These are phyloP conservation scores for Penicillium nucicola DNA, from an alignment of 495 filamentous ascomycete species.

Conservation along the genomic window DNA sequence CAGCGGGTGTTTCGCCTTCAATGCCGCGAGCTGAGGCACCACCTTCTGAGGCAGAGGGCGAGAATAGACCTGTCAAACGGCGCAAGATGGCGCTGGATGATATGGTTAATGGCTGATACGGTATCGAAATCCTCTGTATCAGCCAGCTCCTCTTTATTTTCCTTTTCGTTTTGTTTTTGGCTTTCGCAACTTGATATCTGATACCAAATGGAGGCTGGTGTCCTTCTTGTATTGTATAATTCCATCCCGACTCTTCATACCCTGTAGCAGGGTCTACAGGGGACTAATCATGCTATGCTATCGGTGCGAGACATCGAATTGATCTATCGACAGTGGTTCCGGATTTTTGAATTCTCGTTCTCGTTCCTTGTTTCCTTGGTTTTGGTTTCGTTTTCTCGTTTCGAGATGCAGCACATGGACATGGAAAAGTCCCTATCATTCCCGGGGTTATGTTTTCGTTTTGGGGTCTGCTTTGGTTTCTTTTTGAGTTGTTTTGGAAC, in stretches of 20 bases:
- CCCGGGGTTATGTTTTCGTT: conserved; percentile 2
- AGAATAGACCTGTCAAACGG: conserved; percentile 65
- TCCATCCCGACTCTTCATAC: conserved; percentile 1
- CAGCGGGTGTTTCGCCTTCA: conserved; percentile 13
- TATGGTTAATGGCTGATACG: conserved; percentile 42
- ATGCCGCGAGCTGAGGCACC: conserved; percentile 12
- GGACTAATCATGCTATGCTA: conserved; percentile 20
- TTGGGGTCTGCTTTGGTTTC: too few species aligned
- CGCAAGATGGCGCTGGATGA: conserved; percentile 57
- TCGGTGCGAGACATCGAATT: conserved; percentile 10
- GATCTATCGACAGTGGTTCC: conserved; percentile 3
- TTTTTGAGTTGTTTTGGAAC: neutral
- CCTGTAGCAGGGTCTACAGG: conserved; percentile 38
- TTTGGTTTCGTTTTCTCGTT: neutral
- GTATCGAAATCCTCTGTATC: neutral
- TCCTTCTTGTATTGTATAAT: conserved; percentile 28
- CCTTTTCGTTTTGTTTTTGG: conserved; percentile 1
- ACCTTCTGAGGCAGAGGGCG: conserved; percentile 21
- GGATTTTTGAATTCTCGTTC: conserved; percentile 10
- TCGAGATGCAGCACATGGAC: neutral
- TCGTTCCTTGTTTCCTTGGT: neutral
- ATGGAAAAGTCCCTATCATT: conserved; percentile 2
- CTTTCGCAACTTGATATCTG: neutral
- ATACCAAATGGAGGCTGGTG: conserved; percentile 16
- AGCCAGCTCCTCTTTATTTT: conserved; percentile 1